Evolutionary conservation across 768 basidiomycete genomes (phyloP).

Genomic region (Leucosporidium scottii): DNA sequence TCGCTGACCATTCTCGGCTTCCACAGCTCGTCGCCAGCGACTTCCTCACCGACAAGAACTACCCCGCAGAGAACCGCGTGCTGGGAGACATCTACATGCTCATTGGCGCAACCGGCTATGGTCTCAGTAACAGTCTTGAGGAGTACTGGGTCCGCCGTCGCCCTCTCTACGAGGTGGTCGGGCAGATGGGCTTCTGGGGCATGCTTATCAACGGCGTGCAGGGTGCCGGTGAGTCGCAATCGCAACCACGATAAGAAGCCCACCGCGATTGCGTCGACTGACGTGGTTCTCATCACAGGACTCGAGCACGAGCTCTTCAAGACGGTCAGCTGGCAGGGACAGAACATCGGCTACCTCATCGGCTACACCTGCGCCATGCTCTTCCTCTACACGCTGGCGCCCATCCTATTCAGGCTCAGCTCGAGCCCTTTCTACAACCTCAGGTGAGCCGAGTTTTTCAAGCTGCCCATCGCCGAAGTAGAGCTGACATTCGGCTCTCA

Average conservation of each 20-base stretch:
- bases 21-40: slow-evolving; percentile 31
- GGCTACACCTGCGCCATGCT: slow-evolving; percentile 34
- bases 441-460: slow-evolving; percentile 8
- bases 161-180: slow-evolving; percentile 38
- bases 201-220: slow-evolving; percentile 35
- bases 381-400: slow-evolving; percentile 33
- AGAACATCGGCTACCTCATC: slow-evolving; percentile 32
- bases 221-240: slow-evolving; percentile 15
- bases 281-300: background rate
- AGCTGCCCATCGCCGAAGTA: background rate
- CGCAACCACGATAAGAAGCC: too few species aligned
- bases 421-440: slow-evolving; percentile 36
- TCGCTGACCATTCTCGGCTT: background rate
- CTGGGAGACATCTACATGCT: slow-evolving; percentile 32
- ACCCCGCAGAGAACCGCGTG: slow-evolving; percentile 14
- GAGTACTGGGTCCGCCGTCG: slow-evolving; percentile 36
- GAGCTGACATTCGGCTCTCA: background rate
- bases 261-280: too few species aligned
- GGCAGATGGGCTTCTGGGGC: slow-evolving; percentile 38
- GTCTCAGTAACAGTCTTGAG: slow-evolving; percentile 32
- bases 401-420: slow-evolving; percentile 28
- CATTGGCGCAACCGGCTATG: slow-evolving; percentile 31
- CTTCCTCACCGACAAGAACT: slow-evolving; percentile 27
- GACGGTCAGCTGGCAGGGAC: slow-evolving; percentile 32
- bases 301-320: slow-evolving; percentile 33